Evolutionary conservation across 2,329 filamentous ascomycete species (phyloP), one percentile per base, ranked within the genome.

Genomic region (Beauveria asiatica): DNA sequence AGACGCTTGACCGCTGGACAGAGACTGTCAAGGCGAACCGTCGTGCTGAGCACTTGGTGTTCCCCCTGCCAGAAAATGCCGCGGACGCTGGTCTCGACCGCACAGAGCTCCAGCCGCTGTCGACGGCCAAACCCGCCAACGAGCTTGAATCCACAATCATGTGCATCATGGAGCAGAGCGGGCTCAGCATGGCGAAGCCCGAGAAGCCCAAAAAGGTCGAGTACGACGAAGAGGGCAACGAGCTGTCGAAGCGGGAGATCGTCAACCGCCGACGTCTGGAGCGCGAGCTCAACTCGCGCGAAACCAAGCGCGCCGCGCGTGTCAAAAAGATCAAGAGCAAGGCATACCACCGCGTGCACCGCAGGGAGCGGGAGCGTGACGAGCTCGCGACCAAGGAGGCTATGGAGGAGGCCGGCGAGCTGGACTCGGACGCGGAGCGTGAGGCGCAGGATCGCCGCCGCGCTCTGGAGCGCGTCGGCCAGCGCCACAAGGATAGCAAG

Each of bases 281-380:
- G 64, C 83, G 94, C 65, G 93, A 97, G 68, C 76, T 96, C 8
- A 82, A 93, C 65, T 96, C 95, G 67, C 83, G 92, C 11, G 93
- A 97, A 74, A 88, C 95, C 69, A 87, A 92, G 48, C 88, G 92
- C 60, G 84, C 92, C 8, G 95, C 92, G 75, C 87, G 94, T 25
- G 91, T 99, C 75, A 96, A 97, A 77, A 97, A 97, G 79, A 99
- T 99, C 77, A 99, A 99, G 80, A 95, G 90, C 71, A 99, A 97
- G 73, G 84, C 92, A 0, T 99, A 96, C 71, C 89, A 93, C 59
- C 87, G 92, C 49, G 88, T 97, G 16, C 93, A 97, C 74, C 86
- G 93, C 42, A 96, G 88, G 70, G 89, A 86, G 72, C 68, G 78
- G 66, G 74, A 81, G 65, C 77, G 81, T 59, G 72, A 84, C 62